Base-by-base conservation (phyloP, 441 rosid species). In the Erodium texanum region DNA sequence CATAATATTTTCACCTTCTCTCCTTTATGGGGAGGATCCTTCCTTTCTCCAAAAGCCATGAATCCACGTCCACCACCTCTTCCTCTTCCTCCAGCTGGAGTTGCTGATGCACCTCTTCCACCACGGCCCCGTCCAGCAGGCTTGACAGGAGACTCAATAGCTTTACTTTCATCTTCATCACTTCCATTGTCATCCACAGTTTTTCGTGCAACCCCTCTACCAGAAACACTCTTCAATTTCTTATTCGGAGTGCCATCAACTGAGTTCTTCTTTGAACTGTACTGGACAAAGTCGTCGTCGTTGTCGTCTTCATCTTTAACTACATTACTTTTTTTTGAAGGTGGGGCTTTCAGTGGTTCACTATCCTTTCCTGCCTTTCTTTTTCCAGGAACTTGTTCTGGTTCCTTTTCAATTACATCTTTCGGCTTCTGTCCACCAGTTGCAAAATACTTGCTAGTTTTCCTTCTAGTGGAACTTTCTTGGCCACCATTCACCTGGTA, bases 21-120 rank as follows among this genome's bases (percentile, higher is more conserved):
- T 77, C 99, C 99, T 87, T 91, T 94, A 74, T 91, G 97, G 0
- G 96, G 96, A 76, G 97, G 99, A 80, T 94, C 97, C 86, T 91
- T 94, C 75, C 99, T 86, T 79, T 91, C 96, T 69, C 94, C 97
- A 78, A 89, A 94, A 79, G 84, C 88, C 96, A 87, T 87, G 82
- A 89, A 89, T 70, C 96, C 97, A 76, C 92, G 83, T 66, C 99
- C 97, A 77, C 96, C 82, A 36, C 93, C 95, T 80, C 97, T 84
- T 73, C 96, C 97, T 54, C 62, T 54, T 18, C 97, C 92, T 70
- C 81, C 83, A 76, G 87, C 68, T 64, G 86, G 70, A 68, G 85
- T 79, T 34, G 81, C 81, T 24, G 87, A 78, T 66, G 85, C 81
- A 69, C 86, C 93, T 79, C 86, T 85, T 80, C 93, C 91, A 14